Evolutionary conservation across 78 protist genomes (phyloP).

Genomic region (Isochrysis galbana): DNA sequence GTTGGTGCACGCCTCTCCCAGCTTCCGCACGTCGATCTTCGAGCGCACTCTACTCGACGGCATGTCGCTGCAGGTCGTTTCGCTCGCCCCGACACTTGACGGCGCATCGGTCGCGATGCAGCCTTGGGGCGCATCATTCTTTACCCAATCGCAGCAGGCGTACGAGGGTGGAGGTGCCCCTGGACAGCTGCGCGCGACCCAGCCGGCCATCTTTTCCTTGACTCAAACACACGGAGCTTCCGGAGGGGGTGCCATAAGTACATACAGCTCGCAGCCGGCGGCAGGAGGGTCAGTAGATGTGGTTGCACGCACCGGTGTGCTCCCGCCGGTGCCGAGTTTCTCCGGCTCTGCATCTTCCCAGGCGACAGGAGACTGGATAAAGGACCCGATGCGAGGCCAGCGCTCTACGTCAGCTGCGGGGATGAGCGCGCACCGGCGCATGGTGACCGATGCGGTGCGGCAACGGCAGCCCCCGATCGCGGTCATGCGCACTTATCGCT

Average conservation of each 20-base stretch:
- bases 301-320: neutral
- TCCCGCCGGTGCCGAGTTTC: neutral
- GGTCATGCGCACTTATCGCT: neutral
- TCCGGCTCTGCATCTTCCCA: neutral
- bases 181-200: conserved; percentile 20
- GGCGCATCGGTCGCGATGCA: neutral
- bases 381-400: neutral
- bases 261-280: neutral
- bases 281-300: neutral
- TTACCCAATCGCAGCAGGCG: neutral
- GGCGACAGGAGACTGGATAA: no score
- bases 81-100: neutral
- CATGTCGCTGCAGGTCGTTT: neutral
- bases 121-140: neutral
- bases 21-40: neutral
- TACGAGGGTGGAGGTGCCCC: neutral
- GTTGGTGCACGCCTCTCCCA: neutral
- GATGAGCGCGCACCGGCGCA: neutral
- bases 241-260: no score
- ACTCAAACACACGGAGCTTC: neutral
- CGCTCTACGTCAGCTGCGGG: no score
- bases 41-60: neutral
- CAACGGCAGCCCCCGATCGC: neutral
- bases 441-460: neutral
- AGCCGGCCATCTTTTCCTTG: neutral